Evolutionary conservation across 352 stramenopile species (phyloP), one percentile per base, ranked within the genome.

Genomic region (Phytophthora pseudosyringae): DNA sequence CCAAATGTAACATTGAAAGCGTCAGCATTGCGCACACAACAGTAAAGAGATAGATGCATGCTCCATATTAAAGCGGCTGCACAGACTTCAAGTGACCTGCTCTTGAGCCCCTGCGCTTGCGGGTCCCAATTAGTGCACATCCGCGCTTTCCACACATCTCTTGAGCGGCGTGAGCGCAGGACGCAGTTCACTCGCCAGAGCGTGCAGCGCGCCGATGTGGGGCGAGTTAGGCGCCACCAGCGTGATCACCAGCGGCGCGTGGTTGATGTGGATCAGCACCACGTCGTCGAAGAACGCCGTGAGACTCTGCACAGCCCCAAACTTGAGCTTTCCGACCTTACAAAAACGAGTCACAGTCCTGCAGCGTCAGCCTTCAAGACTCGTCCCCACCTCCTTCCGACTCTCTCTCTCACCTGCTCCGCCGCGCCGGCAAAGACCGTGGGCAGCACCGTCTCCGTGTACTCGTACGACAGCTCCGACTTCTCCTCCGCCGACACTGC

Each of bases 281-380:
- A 89, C 75, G 46, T 80, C 71, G 44, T 79, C 79, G 51, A 88
- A 94, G 71, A 91, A 94, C 10, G 76, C 80, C 48, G 83, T 94
- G 45, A 93, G 70, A 48, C 73, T 90, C 53, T 87, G 67, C 51
- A 94, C 83, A 6, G 65, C 67, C 28, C 83, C 86, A 54, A 94
- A 93, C 56, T 89, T 83, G 64, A 94, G 80, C 67, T 94, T 94
- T 18, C 86, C 86, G 11, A 91, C 71, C 81, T 92, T 21, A 21
- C n/a, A 21, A 21, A 21, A 21, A 54, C 31, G 36, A 36, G 13
- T 26, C 9, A 39, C 25, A 65, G 9, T 2, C 21, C 21, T n/a
- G 18, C 31, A 54, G 1, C 29, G 21, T 55, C 18, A 71, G 35
- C n/a, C 18, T 33, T 33, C 7, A 39, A 46, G 21, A 35, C 38